These are phyloP conservation scores for Fusarium mangiferae DNA, from an alignment of 2,329 filamentous ascomycete genomes.

Conservation along the genomic window DNA sequence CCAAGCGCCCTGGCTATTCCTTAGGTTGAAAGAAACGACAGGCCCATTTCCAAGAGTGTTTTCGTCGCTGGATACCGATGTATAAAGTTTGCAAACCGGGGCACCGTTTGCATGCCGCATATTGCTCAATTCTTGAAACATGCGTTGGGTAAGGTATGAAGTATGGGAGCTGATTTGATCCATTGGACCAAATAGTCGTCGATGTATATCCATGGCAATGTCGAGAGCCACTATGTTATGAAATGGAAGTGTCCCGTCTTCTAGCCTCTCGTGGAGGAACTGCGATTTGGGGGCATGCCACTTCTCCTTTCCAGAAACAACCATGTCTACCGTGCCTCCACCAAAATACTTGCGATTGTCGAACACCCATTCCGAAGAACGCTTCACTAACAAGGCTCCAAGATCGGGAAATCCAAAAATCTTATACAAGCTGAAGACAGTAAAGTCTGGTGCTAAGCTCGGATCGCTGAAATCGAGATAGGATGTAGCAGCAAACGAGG, in stretches of 20 bases:
- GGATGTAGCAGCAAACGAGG: constrained; percentile 81
- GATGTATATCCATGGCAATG: constrained; percentile 76
- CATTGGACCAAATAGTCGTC: constrained; percentile 77
- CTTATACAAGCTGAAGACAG: constrained; percentile 90
- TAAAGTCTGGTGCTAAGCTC: constrained; percentile 79
- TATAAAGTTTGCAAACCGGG: constrained; percentile 74
- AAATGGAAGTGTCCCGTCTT: constrained; percentile 91
- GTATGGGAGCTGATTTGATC: constrained; percentile 76
- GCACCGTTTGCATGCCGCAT: constrained; percentile 76
- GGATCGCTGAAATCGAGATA: constrained; percentile 75
- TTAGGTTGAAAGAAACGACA: constrained; percentile 85
- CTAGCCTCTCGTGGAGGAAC: constrained; percentile 81
- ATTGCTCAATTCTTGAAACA: constrained; percentile 67
- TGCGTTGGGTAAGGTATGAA: constrained; percentile 66
- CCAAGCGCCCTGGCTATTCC: constrained; percentile 75
- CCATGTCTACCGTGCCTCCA: constrained; percentile 93
- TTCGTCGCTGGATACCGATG: constrained; percentile 43
- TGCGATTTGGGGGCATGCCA: constrained; percentile 84
- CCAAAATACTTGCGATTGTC: constrained; percentile 83
- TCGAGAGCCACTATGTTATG: constrained; percentile 89
- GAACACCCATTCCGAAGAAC: constrained; percentile 72
- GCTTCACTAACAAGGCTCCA: constrained; percentile 84
- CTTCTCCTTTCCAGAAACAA: constrained; percentile 77
- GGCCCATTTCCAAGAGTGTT: constrained; percentile 69
- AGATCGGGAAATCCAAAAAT: constrained; percentile 98